phyloP scores from a whole-genome alignment of 139 green algal genomes.

The Mesostigma viride region DNA sequence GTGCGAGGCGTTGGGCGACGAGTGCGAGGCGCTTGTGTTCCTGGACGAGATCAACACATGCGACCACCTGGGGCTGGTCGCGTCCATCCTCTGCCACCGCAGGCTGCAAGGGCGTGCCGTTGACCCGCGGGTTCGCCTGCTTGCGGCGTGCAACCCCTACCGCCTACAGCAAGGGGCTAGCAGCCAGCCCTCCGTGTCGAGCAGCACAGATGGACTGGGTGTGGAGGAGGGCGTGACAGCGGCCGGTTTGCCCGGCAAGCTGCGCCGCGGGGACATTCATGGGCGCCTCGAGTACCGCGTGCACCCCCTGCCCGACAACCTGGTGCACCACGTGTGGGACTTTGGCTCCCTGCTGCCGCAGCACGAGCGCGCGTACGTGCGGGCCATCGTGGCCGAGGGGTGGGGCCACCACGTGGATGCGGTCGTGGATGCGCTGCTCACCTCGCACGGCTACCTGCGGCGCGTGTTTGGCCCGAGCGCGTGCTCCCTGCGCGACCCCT shows the following conservation, averaged over 20 bases:
- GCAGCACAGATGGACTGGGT: no score
- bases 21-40: constrained; percentile 16
- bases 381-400: constrained; percentile 18
- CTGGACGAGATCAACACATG: constrained; percentile 30
- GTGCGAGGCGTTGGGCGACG: background rate
- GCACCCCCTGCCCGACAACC: constrained; percentile 26
- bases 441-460: constrained; percentile 18
- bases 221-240: no score
- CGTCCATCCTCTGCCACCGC: constrained; percentile 12
- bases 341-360: constrained; percentile 15
- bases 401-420: background rate
- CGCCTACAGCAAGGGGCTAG: constrained; percentile 4
- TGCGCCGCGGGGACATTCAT: no score
- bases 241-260: no score
- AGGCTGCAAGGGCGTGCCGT: background rate
- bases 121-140: background rate
- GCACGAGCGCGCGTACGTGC: constrained; percentile 30
- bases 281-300: constrained; percentile 34
- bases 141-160: constrained; percentile 33
- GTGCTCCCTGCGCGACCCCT: constrained; percentile 30
- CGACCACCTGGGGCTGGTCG: constrained; percentile 21
- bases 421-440: constrained; percentile 18
- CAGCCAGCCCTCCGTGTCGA: background rate
- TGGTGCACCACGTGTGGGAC: constrained; percentile 34
- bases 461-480: background rate